A percentile compares a stretch with the other conserved stretches of the same genome.
These are phyloP conservation scores for Leptodontidium sp. DNA, from an alignment of 2,329 filamentous ascomycete genomes.

Conservation along the genomic window DNA sequence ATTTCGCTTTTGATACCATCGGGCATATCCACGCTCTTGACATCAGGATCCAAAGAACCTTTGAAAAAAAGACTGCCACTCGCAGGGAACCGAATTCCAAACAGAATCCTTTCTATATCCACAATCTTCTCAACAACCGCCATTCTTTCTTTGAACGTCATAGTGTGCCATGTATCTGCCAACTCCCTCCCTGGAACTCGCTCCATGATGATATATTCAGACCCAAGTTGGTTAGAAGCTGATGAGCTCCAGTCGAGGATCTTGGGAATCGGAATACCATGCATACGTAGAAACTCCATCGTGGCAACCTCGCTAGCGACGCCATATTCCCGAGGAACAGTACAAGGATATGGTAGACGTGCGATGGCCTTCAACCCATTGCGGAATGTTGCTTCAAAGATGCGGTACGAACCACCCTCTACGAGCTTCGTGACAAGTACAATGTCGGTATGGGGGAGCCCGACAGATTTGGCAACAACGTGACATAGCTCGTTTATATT, in stretches of 20 bases:
- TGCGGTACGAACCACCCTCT: conserved; percentile 43
- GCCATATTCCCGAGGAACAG: conserved; percentile 29
- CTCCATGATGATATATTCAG: conserved; percentile 53
- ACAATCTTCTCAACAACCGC: conserved; percentile 34
- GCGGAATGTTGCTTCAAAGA: conserved; percentile 41
- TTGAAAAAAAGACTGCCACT: conserved; percentile 38
- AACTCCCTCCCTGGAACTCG: conserved; percentile 47
- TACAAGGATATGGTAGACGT: conserved; percentile 37
- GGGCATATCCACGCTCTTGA: conserved; percentile 35
- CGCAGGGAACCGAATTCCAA: conserved; percentile 33
- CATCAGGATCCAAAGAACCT: conserved; percentile 31
- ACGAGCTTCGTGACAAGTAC: conserved; percentile 40
- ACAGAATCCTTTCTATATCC: conserved; percentile 34
- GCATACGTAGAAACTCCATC: conserved; percentile 39
- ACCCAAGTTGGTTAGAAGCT: conserved; percentile 47
- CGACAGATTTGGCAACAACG: conserved; percentile 40
- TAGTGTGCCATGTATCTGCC: conserved; percentile 40
- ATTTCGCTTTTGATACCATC: conserved; percentile 35
- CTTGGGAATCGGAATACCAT: conserved; percentile 39
- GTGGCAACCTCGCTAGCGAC: conserved; percentile 39
- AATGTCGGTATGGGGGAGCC: conserved; percentile 36
- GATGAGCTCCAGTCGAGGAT: conserved; percentile 47
- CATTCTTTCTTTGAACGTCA: conserved; percentile 37
- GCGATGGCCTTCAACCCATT: conserved; percentile 41
- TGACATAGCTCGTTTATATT: conserved; percentile 39